Base-by-base conservation (phyloP, 2,329 filamentous ascomycete species). In the Lomentospora prolificans region DNA sequence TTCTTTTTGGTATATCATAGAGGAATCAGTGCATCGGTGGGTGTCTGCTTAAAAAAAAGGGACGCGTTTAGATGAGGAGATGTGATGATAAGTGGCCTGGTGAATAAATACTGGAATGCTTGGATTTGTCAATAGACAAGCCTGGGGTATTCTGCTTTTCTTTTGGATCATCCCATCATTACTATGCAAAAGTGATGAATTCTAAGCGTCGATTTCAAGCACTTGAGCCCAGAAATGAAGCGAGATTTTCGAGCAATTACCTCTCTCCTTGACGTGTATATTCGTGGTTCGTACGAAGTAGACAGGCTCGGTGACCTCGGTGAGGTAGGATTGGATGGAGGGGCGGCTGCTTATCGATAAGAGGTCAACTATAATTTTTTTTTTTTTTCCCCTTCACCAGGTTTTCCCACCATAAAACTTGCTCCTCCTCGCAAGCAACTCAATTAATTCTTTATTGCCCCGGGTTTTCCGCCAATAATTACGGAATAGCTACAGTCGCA, bases 311-410 rank as follows among this genome's bases (percentile, higher is more conserved):
- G 53, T 59, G 56, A 53, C 27, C 46, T 50, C 9, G 22, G 30
- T 51, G 48, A 33, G 17, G 28, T 44, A 2, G 22, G 4, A 9
- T 6, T 17, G 9, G 17, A 55, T 30, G 41, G 41, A 41, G 31
- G 19, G 53, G 25, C 28, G 41, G 39, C 3, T 22, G 17, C 52
- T 60, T 60, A 58, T 60, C 58, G 58, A 60, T 60, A 60, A 60
- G 55, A 17, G 52, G 44, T 39, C 46, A 51, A 25, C 12, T 12
- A 33, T 44, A 55, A 39, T 44, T 56, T 54, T 48, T 50, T 53
- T 53, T 53, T 48, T 46, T 50, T 57, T 53, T 54, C 31, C 4
- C 48, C 39, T 30, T 14, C 2, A 25, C 41, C 8, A n/a, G n/a
- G n/a, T 14, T 56, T 46, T 48, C 33, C 51, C 31, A 41, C 31